These are phyloP conservation scores for Talinum fruticosum DNA, from an alignment of 148 eudicot genomes.

Conservation along the genomic window DNA sequence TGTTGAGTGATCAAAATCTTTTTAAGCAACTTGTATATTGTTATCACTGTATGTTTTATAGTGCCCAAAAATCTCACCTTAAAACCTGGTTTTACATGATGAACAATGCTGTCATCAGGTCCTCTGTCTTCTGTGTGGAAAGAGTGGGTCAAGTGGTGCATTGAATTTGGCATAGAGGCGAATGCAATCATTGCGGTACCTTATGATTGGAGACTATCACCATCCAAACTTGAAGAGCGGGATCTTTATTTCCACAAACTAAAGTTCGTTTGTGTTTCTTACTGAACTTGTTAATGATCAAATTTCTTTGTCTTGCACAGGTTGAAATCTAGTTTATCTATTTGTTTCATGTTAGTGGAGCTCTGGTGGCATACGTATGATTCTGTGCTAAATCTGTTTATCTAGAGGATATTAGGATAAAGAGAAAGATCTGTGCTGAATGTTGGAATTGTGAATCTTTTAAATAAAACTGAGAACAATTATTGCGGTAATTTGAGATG, in stretches of 20 bases:
- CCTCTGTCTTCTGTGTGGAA: constrained; percentile 99
- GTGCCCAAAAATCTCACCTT: neutral
- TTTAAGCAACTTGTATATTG: neutral
- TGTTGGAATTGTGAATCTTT: neutral
- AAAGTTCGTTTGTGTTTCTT: constrained; percentile 48
- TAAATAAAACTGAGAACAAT: neutral
- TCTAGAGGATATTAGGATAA: neutral
- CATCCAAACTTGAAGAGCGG: constrained; percentile 95
- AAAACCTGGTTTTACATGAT: neutral
- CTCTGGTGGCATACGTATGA: neutral
- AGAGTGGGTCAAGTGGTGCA: constrained; percentile 99
- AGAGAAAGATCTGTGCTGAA: neutral
- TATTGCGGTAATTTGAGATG: neutral
- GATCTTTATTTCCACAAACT: constrained; percentile 95
- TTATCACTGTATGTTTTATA: neutral
- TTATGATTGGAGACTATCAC: constrained; percentile 96
- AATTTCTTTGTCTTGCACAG: neutral
- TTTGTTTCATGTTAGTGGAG: neutral
- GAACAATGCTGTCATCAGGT: constrained; percentile 43
- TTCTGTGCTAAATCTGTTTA: constrained; percentile 2
- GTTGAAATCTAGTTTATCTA: neutral
- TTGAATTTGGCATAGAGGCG: constrained; percentile 94
- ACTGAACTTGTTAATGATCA: constrained; percentile 1
- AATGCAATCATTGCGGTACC: constrained; percentile 96
- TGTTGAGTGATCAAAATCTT: neutral